Base-by-base conservation (phyloP, 345 rosid species). In the Euphorbia tirucalli region DNA sequence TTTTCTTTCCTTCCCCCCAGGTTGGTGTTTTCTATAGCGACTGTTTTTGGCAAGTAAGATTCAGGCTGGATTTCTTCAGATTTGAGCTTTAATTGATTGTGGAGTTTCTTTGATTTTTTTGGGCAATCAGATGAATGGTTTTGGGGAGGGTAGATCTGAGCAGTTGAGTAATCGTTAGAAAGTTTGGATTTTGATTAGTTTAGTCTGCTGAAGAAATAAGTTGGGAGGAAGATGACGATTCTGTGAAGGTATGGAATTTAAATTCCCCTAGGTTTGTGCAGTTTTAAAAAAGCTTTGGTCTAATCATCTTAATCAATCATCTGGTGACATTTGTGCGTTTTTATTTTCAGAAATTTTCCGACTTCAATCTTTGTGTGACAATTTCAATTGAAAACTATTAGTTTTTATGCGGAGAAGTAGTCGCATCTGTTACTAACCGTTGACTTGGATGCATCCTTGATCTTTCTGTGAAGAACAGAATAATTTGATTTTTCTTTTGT, bases 91-190 rank as follows among this genome's bases (percentile, higher is more conserved):
- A 49, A 13, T 49, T 15, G 54, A 18, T 41, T 22, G 28, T 8
- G 24, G 2, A 55, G 11, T n/a, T 21, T 9, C 0, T 15, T 27
- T 59, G 11, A 13, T 28, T 37, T 15, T 3, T 18, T 7, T n/a
- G n/a, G n/a, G n/a, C n/a, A n/a, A n/a, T n/a, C n/a, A n/a, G n/a
- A n/a, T n/a, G n/a, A n/a, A n/a, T n/a, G n/a, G n/a, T n/a, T n/a
- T n/a, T n/a, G n/a, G n/a, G n/a, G n/a, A n/a, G n/a, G n/a, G 9
- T 31, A 64, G 68, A 64, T 64, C 68, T 64, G 68, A 41, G 50
- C 8, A 41, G 44, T 49, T 39, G 31, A 13, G 21, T n/a, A n/a
- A n/a, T n/a, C n/a, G n/a, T n/a, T n/a, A n/a, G n/a, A n/a, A n/a
- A n/a, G n/a, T n/a, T n/a, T n/a, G n/a, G n/a, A n/a, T n/a, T 37